Percentiles rank a stretch among this genome's conserved stretches.
phyloP scores from a whole-genome alignment of 2,329 filamentous ascomycete genomes.

The Cryoendolithus antarcticus region DNA sequence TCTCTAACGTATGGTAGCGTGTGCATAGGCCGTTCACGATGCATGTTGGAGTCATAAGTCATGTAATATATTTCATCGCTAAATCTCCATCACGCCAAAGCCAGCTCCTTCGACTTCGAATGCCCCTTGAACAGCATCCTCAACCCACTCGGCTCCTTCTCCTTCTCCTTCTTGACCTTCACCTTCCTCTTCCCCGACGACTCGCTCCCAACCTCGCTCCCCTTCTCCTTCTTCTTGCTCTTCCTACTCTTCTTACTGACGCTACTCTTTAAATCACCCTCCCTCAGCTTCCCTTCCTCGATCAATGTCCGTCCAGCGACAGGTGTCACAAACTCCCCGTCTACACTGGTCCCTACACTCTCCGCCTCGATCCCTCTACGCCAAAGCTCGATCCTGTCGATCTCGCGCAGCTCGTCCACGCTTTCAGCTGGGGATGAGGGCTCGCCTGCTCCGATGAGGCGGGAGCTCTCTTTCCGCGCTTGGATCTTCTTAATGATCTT shows the following conservation, averaged over 20 bases:
- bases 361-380: slow-evolving; percentile 50
- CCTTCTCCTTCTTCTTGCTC: slow-evolving; percentile 23
- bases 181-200: slow-evolving; percentile 22
- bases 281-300: slow-evolving; percentile 34
- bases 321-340: slow-evolving; percentile 54
- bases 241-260: slow-evolving; percentile 4
- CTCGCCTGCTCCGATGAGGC: slow-evolving; percentile 12
- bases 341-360: slow-evolving; percentile 49
- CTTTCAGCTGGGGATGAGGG: slow-evolving; percentile 15
- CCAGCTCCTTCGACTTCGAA: slow-evolving; percentile 5
- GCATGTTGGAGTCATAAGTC: too few relatives aligned
- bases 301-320: slow-evolving; percentile 36
- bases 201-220: slow-evolving; percentile 12
- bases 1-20: too few relatives aligned
- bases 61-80: too few relatives aligned
- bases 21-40: too few relatives aligned
- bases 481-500: slow-evolving; percentile 89
- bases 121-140: slow-evolving; percentile 28
- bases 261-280: slow-evolving; percentile 30
- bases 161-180: slow-evolving; percentile 17
- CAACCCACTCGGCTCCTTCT: slow-evolving; percentile 30
- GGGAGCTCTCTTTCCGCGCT: slow-evolving; percentile 18
- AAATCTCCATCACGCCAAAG: too few relatives aligned
- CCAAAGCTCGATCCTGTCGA: slow-evolving; percentile 49
- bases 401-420: slow-evolving; percentile 46